Percentiles rank a stretch among this genome's conserved stretches.
Evolutionary conservation across 2,329 filamentous ascomycete species (phyloP).

Genomic region (Myrmaecium sp.): DNA sequence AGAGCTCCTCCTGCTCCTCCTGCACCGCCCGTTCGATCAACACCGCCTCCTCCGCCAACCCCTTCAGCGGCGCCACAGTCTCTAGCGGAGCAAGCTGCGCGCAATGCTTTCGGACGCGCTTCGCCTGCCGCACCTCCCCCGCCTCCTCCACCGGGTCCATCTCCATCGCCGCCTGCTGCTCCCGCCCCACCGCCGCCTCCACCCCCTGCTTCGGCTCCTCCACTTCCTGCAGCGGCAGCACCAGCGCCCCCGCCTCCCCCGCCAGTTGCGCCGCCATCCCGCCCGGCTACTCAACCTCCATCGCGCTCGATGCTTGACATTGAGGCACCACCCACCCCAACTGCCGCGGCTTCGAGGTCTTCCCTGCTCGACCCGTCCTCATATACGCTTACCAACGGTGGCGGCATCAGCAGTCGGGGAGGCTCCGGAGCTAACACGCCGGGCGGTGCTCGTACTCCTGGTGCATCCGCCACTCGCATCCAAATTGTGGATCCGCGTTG

Average conservation of each 20-base stretch:
- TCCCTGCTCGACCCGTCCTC: conserved; percentile 56
- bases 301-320: conserved; percentile 13
- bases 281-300: conserved; percentile 12
- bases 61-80: conserved; percentile 37
- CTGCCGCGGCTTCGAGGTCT: conserved; percentile 32
- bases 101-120: conserved; percentile 35
- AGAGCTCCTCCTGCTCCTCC: conserved; percentile 18
- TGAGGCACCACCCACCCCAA: conserved; percentile 19
- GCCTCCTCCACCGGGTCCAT: conserved; percentile 24
- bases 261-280: conserved; percentile 14
- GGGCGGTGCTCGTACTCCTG: conserved; percentile 9
- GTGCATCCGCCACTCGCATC: conserved; percentile 17
- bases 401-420: conserved; percentile 5
- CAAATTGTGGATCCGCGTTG: conserved; percentile 65
- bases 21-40: conserved; percentile 10
- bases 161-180: conserved; percentile 17
- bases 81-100: conserved; percentile 41
- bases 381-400: conserved; percentile 43
- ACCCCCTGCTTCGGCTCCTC: conserved; percentile 20
- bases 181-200: conserved; percentile 23
- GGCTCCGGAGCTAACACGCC: conserved; percentile 7
- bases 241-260: conserved; percentile 7
- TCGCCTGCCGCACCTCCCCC: conserved; percentile 10
- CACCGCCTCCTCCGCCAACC: conserved; percentile 28
- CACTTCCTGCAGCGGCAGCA: conserved; percentile 6